Evolutionary conservation across 495 filamentous ascomycete genomes (phyloP).

Genomic region (Cenococcum geophilum): DNA sequence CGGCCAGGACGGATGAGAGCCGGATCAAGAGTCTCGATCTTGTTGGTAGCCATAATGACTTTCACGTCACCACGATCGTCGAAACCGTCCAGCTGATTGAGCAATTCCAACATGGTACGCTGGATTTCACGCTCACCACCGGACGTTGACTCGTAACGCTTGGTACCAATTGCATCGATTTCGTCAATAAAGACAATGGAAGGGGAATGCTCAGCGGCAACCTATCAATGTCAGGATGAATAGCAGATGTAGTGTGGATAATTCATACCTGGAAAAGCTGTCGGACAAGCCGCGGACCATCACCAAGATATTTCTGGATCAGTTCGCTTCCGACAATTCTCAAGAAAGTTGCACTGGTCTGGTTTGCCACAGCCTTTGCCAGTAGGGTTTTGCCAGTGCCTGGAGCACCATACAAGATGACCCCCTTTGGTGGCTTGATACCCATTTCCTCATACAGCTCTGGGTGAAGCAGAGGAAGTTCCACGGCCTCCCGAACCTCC

Average conservation of each 20-base stretch:
- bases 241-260: background rate
- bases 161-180: conserved; percentile 98
- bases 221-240: background rate
- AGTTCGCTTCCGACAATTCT: conserved; percentile 96
- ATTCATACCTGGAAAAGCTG: conserved; percentile 78
- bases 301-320: conserved; percentile 98
- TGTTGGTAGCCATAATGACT: conserved; percentile 99
- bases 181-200: conserved; percentile 99
- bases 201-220: conserved; percentile 91
- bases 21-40: conserved; percentile 96
- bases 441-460: conserved; percentile 99
- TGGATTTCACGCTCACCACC: conserved; percentile 97
- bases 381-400: conserved; percentile 97
- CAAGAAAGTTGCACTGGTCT: conserved; percentile 96
- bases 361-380: conserved; percentile 97
- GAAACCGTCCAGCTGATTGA: conserved; percentile 98
- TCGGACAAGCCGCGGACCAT: conserved; percentile 87
- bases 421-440: conserved; percentile 98
- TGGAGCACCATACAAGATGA: conserved; percentile 96
- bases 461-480: conserved; percentile 90
- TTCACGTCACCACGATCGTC: conserved; percentile 99
- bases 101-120: conserved; percentile 95
- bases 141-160: conserved; percentile 95
- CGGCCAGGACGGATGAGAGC: conserved; percentile 94
- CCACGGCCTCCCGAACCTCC: conserved; percentile 94